These are phyloP conservation scores for Mrakia frigida DNA, from an alignment of 768 basidiomycete genomes.

Conservation along the genomic window DNA sequence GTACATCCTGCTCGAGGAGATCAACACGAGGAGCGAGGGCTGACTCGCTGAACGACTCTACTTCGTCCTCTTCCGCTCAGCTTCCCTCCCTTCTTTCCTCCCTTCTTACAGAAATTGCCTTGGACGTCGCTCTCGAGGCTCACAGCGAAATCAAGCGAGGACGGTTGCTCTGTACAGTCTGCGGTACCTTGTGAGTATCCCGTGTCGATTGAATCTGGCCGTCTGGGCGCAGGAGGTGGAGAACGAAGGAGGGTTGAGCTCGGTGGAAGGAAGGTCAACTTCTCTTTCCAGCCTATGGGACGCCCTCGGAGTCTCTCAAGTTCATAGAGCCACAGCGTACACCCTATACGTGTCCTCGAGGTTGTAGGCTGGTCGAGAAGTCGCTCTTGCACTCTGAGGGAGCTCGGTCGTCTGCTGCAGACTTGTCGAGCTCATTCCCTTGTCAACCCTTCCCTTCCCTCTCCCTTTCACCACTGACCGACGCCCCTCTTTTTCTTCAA, in stretches of 20 bases:
- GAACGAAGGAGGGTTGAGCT: not conserved
- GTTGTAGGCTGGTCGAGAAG: no score
- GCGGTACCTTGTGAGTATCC: conserved; percentile 4
- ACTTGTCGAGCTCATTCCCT: not conserved
- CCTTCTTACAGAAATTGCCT: not conserved
- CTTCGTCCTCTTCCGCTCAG: not conserved
- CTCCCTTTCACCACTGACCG: not conserved
- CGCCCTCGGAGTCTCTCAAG: not conserved
- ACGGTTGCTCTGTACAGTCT: not conserved
- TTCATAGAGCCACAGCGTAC: not conserved
- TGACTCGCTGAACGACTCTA: not conserved
- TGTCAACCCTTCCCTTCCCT: conserved; percentile 3
- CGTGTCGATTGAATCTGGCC: not conserved
- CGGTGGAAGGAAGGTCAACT: not conserved
- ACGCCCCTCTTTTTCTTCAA: not conserved
- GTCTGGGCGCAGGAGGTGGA: not conserved
- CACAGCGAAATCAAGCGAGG: conserved; percentile 15
- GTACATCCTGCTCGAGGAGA: not conserved
- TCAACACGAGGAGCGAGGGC: not conserved
- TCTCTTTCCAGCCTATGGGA: not conserved
- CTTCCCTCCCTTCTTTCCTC: no score
- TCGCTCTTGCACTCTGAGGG: not conserved
- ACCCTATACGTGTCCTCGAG: no score
- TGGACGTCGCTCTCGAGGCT: conserved; percentile 12
- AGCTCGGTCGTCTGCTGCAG: not conserved